phyloP scores from a whole-genome alignment of 306 rosid genomes.

The Lathyrus oleraceus region DNA sequence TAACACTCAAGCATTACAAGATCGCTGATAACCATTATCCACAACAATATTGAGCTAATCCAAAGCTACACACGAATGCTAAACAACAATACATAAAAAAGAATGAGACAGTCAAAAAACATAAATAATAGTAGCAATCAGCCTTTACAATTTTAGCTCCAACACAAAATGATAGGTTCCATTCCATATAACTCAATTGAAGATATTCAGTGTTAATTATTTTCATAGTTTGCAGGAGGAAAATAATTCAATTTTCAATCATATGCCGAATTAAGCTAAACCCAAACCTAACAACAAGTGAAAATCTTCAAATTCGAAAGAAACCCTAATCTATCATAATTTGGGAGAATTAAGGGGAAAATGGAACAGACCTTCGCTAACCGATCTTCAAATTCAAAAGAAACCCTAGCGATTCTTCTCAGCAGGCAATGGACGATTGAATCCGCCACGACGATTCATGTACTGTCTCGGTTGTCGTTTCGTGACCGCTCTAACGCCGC shows the following conservation, averaged over 20 bases:
- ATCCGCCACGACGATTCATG: conserved; percentile 98
- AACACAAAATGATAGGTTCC: neutral
- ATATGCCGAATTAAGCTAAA: neutral
- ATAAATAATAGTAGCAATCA: neutral
- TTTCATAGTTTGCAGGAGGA: neutral
- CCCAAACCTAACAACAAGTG: conserved; percentile 1
- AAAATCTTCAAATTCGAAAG: conserved; percentile 8
- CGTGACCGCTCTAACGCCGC: conserved; percentile 80
- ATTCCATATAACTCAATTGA: conserved; percentile 1
- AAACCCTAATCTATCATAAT: conserved; percentile 18
- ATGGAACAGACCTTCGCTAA: conserved; percentile 40
- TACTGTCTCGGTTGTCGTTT: conserved; percentile 95
- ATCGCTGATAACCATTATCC: conserved; percentile 4
- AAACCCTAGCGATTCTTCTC: conserved; percentile 71
- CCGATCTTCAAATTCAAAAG: no score
- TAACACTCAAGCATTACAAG: neutral
- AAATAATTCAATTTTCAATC: neutral
- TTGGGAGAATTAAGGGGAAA: conserved; percentile 5
- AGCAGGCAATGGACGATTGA: conserved; percentile 96
- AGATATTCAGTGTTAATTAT: neutral
- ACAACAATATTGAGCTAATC: neutral
- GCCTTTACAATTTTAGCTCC: conserved; percentile 6
- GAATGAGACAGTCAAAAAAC: neutral
- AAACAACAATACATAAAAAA: neutral
- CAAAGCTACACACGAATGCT: neutral